phyloP scores from a whole-genome alignment of 2,329 filamentous ascomycete species.

The Botrytis porri region DNA sequence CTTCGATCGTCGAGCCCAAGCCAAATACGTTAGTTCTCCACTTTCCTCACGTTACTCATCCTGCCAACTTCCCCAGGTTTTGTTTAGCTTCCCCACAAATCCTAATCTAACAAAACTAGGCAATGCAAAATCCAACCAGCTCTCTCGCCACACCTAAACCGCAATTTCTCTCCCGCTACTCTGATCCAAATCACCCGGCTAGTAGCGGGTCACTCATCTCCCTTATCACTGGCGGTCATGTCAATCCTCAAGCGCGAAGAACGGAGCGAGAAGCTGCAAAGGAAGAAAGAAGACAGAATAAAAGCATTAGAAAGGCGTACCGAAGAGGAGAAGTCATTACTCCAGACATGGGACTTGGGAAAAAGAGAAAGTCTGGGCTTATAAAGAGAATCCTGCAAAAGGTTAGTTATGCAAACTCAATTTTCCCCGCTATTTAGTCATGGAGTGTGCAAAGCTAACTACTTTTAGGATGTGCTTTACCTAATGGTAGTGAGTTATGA shows the following conservation, averaged over 20 bases:
- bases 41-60: background rate
- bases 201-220: slow-evolving; percentile 48
- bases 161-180: slow-evolving; percentile 47
- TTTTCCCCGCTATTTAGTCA: background rate
- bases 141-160: slow-evolving; percentile 38
- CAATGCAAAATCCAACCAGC: slow-evolving; percentile 42
- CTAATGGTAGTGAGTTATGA: slow-evolving; percentile 46
- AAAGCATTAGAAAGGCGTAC: slow-evolving; percentile 14
- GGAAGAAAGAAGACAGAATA: slow-evolving; percentile 10
- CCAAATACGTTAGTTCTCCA: slow-evolving; percentile 34
- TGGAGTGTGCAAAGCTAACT: slow-evolving; percentile 9
- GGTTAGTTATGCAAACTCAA: slow-evolving; percentile 23
- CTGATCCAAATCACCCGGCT: slow-evolving; percentile 51
- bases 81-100: background rate
- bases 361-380: slow-evolving; percentile 24
- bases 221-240: slow-evolving; percentile 46
- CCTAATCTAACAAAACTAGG: slow-evolving; percentile 3
- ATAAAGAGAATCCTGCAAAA: slow-evolving; percentile 37
- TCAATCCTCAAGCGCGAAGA: slow-evolving; percentile 32
- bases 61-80: background rate
- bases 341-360: slow-evolving; percentile 19
- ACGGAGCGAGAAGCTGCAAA: background rate
- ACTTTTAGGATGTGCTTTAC: slow-evolving; percentile 46
- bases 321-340: slow-evolving; percentile 21
- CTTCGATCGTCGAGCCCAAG: slow-evolving; percentile 39